Base-by-base conservation (phyloP, 345 rosid species). In the Gossypium bickii region DNA sequence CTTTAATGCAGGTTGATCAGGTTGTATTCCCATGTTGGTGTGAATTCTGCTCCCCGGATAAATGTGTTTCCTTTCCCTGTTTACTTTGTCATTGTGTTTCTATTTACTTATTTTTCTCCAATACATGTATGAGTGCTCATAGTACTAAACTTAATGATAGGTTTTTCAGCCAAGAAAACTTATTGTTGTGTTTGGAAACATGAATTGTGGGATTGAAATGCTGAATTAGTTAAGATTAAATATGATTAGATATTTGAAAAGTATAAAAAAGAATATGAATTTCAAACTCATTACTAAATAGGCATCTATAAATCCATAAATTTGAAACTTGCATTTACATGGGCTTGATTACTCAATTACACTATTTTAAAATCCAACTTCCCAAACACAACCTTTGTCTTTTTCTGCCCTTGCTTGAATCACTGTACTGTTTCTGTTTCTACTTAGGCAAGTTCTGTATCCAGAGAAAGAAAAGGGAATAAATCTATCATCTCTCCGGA, bases 391-490 rank as follows among this genome's bases (percentile, higher is more conserved):
- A 57, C 7, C 17, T 49, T 25, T 3, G 38, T 8, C 34, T 49
- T 24, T 25, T 52, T 59, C 22, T 52, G 20, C 62, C 47, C 49
- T n/a, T 3, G 2, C 49, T n/a, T 2, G 2, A 29, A 12, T 70
- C 1, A 73, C 44, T 20, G 11, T 22, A n/a, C 62, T 59, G 62
- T 41, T 66, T 77, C 57, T 67, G 3, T 67, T 48, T 76, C 70
- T 73, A 38, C 67, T 12, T 73, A 82, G 90, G 86, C 73, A 76
- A 83, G 73, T 67, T 72, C 85, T 65, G 43, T 20, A 57, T 76
- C 72, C 25, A 49, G 7, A 25, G 60, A 47, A 75, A 71, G 74
- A 68, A 52, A 67, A 64, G 43, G 55, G 44, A 75, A 73, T 16
- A 61, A 24, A 43, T 66, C 59, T 59, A 22, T 79, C 49, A 43